phyloP scores from a whole-genome alignment of 768 basidiomycete species.

The Tylopilus subfusipes region DNA sequence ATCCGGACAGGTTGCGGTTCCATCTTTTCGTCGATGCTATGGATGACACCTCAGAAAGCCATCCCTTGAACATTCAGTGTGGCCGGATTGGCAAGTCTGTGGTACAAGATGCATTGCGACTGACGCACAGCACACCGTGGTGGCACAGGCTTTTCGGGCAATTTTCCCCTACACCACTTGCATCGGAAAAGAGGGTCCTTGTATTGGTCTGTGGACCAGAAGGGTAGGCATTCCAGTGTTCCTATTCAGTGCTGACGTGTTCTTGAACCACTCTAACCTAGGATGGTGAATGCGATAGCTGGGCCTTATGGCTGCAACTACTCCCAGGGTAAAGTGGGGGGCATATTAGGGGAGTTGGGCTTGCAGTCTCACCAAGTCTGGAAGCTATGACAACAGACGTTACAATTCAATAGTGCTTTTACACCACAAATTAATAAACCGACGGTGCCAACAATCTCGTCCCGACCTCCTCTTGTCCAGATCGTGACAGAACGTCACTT shows the following conservation, averaged over 20 bases:
- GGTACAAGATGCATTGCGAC: conserved; percentile 42
- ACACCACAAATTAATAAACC: not conserved
- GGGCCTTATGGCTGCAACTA: conserved; percentile 74
- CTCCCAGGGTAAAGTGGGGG: conserved; percentile 70
- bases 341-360: conserved; percentile 62
- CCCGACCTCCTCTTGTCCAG: not conserved
- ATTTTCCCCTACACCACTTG: conserved; percentile 1
- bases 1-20: conserved; percentile 56
- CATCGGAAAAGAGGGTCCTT: conserved; percentile 43
- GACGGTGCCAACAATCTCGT: not conserved
- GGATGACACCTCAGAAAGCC: conserved; percentile 17
- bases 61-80: conserved; percentile 30
- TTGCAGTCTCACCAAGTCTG: conserved; percentile 60
- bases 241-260: not conserved
- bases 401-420: not conserved
- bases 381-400: conserved; percentile 46
- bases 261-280: conserved; percentile 25
- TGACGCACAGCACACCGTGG: conserved; percentile 27
- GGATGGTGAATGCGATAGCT: conserved; percentile 73
- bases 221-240: conserved; percentile 44
- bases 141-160: conserved; percentile 27
- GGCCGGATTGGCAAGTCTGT: conserved; percentile 55
- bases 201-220: conserved; percentile 87
- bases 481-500: not conserved
- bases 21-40: conserved; percentile 59